Conservation (phyloP, 78 protist species). For the Creolimax fragrantissima region DNA sequence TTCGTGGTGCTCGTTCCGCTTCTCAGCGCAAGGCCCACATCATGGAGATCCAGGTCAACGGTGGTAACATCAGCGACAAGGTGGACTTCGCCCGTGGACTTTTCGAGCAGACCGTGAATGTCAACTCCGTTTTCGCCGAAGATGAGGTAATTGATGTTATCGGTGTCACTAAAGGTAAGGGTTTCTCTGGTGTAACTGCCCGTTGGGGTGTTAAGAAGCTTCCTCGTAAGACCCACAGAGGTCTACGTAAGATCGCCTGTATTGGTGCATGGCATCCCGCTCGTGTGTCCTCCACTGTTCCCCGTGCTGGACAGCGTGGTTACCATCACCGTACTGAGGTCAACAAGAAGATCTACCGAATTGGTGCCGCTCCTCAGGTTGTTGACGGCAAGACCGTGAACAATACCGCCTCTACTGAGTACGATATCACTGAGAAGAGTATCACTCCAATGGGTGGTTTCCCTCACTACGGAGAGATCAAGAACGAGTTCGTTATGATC, state of each 20-base stretch:
- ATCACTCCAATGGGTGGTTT: conserved; percentile 99
- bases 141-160: conserved; percentile 92
- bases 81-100: conserved; percentile 78
- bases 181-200: conserved; percentile 93
- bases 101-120: conserved; percentile 91
- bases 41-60: conserved; percentile 99
- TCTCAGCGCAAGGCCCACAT: conserved; percentile 97
- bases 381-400: conserved; percentile 38
- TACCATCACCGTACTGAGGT: conserved; percentile 97
- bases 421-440: conserved; percentile 94
- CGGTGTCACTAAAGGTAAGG: conserved; percentile 98
- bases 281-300: conserved; percentile 89
- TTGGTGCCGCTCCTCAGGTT: conserved; percentile 57
- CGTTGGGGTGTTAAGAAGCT: conserved; percentile 95
- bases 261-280: conserved; percentile 99
- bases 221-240: conserved; percentile 99
- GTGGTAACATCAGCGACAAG: conserved; percentile 94
- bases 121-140: conserved; percentile 77
- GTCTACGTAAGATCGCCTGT: conserved; percentile 99
- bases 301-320: conserved; percentile 99
- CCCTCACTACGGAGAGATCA: conserved; percentile 96
- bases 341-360: conserved; percentile 98
- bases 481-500: conserved; percentile 91
- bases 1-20: conserved; percentile 35
- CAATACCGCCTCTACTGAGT: conserved; percentile 89